phyloP scores from a whole-genome alignment of 352 stramenopile species.

The Phytophthora citrophthora region DNA sequence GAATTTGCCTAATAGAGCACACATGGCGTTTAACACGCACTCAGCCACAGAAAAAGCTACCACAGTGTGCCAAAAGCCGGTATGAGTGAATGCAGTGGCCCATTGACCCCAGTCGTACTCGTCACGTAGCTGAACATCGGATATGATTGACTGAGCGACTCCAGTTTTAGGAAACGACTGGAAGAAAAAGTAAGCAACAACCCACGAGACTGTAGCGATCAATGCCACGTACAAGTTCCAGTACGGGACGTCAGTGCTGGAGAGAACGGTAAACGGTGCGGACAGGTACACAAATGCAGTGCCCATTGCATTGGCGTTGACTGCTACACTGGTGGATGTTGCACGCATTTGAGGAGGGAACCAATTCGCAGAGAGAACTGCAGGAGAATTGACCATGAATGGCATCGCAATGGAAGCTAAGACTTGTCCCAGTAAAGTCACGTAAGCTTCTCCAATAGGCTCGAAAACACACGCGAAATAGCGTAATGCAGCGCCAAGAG shows the following conservation, averaged over 20 bases:
- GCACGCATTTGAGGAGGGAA: slow-evolving; percentile 71
- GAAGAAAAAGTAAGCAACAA: slow-evolving; percentile 43
- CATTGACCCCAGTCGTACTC: slow-evolving; percentile 83
- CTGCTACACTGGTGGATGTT: slow-evolving; percentile 71
- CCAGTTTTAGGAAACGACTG: slow-evolving; percentile 50
- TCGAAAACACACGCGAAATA: slow-evolving; percentile 46
- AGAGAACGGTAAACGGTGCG: slow-evolving; percentile 60
- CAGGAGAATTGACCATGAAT: slow-evolving; percentile 89
- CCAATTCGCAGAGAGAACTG: slow-evolving; percentile 77
- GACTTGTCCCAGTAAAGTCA: slow-evolving; percentile 67
- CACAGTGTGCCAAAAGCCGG: slow-evolving; percentile 68
- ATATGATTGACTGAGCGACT: slow-evolving; percentile 53
- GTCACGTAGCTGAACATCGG: slow-evolving; percentile 62
- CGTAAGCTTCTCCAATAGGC: slow-evolving; percentile 33
- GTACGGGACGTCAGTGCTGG: slow-evolving; percentile 28
- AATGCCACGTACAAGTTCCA: slow-evolving; percentile 63
- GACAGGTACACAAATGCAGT: slow-evolving; percentile 68
- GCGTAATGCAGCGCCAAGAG: slow-evolving; percentile 50
- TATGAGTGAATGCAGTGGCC: slow-evolving; percentile 64
- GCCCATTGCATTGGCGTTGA: slow-evolving; percentile 79
- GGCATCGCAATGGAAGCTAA: slow-evolving; percentile 74
- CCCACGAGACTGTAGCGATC: slow-evolving; percentile 29
- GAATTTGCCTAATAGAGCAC: slow-evolving; percentile 74
- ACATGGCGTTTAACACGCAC: slow-evolving; percentile 76
- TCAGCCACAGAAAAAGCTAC: slow-evolving; percentile 72